A percentile compares a stretch with the other conserved stretches of the same genome.
These are phyloP conservation scores for Solanum dulcamara DNA, from an alignment of 257 asterid species.

Conservation along the genomic window DNA sequence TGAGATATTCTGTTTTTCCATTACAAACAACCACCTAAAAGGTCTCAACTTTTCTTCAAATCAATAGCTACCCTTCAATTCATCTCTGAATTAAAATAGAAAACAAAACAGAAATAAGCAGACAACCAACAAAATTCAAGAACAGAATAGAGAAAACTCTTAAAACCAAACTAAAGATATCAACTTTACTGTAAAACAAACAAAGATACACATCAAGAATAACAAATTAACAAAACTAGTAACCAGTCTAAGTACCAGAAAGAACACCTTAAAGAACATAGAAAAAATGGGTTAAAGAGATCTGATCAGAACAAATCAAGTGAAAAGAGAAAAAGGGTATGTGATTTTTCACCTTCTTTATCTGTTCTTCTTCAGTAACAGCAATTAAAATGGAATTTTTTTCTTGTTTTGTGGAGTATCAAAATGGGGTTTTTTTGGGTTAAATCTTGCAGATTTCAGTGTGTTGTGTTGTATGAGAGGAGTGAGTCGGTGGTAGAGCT, in stretches of 20 bases:
- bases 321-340: neutral
- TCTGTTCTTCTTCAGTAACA: neutral
- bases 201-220: neutral
- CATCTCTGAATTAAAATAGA: constrained; percentile 20
- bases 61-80: constrained; percentile 15
- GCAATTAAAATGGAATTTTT: neutral
- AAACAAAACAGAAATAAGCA: neutral
- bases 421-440: neutral
- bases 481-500: neutral
- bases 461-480: neutral
- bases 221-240: neutral
- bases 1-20: constrained; percentile 22
- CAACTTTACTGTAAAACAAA: neutral
- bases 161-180: neutral
- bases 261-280: neutral
- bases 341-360: neutral
- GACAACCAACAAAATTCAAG: neutral
- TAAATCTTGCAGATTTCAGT: neutral
- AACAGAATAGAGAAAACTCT: neutral
- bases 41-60: constrained; percentile 27
- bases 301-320: neutral
- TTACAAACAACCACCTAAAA: constrained; percentile 25
- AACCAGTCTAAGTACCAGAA: neutral
- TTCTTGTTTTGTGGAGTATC: neutral
- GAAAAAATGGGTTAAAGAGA: neutral